These are phyloP conservation scores for Rhodotorula sp. DNA, from an alignment of 1,284 basidiomycete species.

Conservation along the genomic window DNA sequence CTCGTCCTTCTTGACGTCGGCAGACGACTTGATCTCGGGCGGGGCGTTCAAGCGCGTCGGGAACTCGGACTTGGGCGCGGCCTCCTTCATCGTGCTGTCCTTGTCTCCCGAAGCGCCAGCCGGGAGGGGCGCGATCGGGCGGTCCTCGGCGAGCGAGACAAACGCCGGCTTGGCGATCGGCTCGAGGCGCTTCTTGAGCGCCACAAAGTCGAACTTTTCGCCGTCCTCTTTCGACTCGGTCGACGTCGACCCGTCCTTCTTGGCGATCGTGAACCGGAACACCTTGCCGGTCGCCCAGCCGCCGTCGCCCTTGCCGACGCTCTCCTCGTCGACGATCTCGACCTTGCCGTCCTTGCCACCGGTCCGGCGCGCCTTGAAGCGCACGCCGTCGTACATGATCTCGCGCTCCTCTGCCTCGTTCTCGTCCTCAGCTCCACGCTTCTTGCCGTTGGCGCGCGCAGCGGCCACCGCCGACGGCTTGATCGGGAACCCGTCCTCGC, in stretches of 20 bases:
- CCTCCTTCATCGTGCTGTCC: constrained; percentile 21
- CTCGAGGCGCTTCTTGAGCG: constrained; percentile 38
- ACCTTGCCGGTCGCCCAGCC: constrained; percentile 65
- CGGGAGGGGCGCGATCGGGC: constrained; percentile 24
- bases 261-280: constrained; percentile 59
- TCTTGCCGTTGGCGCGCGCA: constrained; percentile 47
- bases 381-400: constrained; percentile 47
- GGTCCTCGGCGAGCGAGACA: constrained; percentile 26
- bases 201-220: constrained; percentile 38
- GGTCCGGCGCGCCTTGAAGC: constrained; percentile 36
- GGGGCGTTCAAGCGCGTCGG: constrained; percentile 33
- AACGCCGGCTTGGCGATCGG: constrained; percentile 34
- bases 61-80: constrained; percentile 30
- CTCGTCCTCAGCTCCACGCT: constrained; percentile 48
- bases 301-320: constrained; percentile 67
- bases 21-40: constrained; percentile 30
- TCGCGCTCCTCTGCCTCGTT: constrained; percentile 43
- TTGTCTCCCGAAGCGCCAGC: constrained; percentile 3
- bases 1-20: constrained; percentile 44
- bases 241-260: constrained; percentile 33
- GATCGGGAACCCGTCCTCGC: constrained; percentile 45
- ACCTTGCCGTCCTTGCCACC: constrained; percentile 53
- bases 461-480: constrained; percentile 32
- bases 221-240: constrained; percentile 44
- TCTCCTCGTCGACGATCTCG: constrained; percentile 65